Evolutionary conservation across 768 basidiomycete species (phyloP), one percentile per base, ranked within the genome.

Genomic region (Termitomyces sp.): DNA sequence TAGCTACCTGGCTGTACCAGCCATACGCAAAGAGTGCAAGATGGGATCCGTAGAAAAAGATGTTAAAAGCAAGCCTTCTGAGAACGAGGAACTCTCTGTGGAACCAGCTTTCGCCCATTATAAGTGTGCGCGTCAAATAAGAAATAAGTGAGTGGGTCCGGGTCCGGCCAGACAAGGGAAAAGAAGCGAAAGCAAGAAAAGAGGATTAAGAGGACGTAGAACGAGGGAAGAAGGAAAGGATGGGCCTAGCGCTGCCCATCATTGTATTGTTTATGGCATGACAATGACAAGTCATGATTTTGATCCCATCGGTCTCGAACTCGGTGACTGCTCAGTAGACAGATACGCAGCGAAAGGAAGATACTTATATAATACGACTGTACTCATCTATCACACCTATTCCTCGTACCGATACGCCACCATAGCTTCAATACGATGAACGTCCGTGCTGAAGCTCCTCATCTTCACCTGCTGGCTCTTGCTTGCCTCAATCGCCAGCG

Each of bases 341-440:
- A 18, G 6, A 45, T 13, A 14, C 46, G 38, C 32, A 4, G 6
- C 5, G 2, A 47, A 52, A 16, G 13, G 35, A 36, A 42, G 18
- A 42, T 42, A 42, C n/a, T 42, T 20, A 42, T 42, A 40, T 4
- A 8, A 42, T 20, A 42, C 40, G 18, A 42, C 40, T 42, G 40
- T 42, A 42, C 40, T 42, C 40, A 42, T 40, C 38, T 36, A 35
- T 30, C 49, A 38, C 18, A 26, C n/a, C 68, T 77, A 91, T 63
- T 89, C 90, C 58, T 93, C 94, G 61, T 94, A 94, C 38, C 94
- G 84, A 77, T 98, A 98, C 5, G 95, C 94, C 48, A 98, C 96
- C 91, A 98, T 92, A 6, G 95, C 94, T 70, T 98, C 92, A 68
- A 99, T 92, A 57, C 92, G 85, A 69, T 99, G 97, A n/a, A 95